Evolutionary conservation across 352 stramenopile genomes (phyloP).

Genomic region (Peronospora destructor): DNA sequence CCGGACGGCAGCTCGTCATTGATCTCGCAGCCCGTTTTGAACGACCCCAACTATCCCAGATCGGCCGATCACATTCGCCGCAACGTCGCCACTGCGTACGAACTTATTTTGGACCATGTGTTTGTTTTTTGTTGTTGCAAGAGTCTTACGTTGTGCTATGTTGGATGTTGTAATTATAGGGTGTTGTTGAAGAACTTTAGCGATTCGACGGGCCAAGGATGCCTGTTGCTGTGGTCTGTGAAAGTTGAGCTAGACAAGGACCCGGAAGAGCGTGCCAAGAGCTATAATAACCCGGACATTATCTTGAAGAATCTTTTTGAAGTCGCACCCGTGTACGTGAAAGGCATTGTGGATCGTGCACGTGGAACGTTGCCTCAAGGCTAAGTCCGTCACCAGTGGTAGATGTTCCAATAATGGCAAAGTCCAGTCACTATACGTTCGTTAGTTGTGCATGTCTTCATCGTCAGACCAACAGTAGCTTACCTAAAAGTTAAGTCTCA

Average conservation of each 20-base stretch:
- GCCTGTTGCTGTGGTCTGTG: conserved; percentile 74
- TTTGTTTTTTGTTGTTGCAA: not conserved
- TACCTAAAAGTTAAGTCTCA: conserved; percentile 9
- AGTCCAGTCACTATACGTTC: conserved; percentile 19
- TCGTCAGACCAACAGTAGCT: conserved; percentile 12
- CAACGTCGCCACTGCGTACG: conserved; percentile 73
- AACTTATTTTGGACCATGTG: conserved; percentile 8
- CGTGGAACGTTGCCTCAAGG: conserved; percentile 43
- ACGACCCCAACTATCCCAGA: conserved; percentile 71
- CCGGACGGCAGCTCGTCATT: conserved; percentile 63
- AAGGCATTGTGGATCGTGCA: conserved; percentile 70
- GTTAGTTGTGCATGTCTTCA: conserved; percentile 21
- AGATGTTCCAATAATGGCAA: conserved; percentile 1
- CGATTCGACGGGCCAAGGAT: conserved; percentile 61
- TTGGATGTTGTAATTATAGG: conserved; percentile 24
- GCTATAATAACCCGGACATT: conserved; percentile 78
- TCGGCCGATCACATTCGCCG: conserved; percentile 58
- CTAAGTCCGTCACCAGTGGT: conserved; percentile 14
- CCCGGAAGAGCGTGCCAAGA: conserved; percentile 59
- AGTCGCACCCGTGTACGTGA: conserved; percentile 78
- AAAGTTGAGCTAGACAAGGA: conserved; percentile 79
- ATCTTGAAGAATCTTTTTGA: conserved; percentile 87
- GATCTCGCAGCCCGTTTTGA: conserved; percentile 51
- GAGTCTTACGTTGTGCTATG: conserved; percentile 9
- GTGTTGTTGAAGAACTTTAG: conserved; percentile 76